Percentiles rank a stretch among this genome's conserved stretches.
Conservation (phyloP, 2,329 filamentous ascomycete genomes). For the Fusarium mexicanum region DNA sequence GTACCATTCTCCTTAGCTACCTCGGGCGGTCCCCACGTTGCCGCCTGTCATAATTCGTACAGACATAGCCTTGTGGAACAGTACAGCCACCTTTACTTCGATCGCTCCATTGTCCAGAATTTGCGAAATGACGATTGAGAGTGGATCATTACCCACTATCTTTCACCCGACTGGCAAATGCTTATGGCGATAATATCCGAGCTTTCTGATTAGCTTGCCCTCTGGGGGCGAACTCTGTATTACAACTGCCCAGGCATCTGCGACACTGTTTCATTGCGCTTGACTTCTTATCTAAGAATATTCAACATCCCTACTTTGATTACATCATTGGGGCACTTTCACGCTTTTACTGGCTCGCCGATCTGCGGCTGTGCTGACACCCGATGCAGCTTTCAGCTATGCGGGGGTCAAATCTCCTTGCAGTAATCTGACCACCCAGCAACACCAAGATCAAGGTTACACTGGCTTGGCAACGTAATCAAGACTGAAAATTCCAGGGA, state of each 20-base stretch:
- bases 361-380: background rate
- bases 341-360: background rate
- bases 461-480: background rate
- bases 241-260: background rate
- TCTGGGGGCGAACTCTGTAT: background rate
- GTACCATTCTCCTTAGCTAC: accelerated
- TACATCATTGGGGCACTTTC: background rate
- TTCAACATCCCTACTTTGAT: accelerated
- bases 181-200: background rate
- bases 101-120: background rate
- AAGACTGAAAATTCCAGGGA: accelerated
- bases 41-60: accelerated
- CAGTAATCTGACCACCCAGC: background rate
- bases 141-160: accelerated
- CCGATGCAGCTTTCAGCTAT: background rate
- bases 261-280: accelerated
- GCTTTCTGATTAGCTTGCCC: background rate
- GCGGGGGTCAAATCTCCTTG: background rate
- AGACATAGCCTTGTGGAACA: background rate
- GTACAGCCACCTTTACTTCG: background rate
- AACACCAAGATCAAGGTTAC: background rate
- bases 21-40: accelerated
- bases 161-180: background rate
- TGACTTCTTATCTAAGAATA: accelerated
- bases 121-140: background rate